phyloP scores from a whole-genome alignment of 1,284 basidiomycete genomes.

The Cutaneotrichosporon mucoides region DNA sequence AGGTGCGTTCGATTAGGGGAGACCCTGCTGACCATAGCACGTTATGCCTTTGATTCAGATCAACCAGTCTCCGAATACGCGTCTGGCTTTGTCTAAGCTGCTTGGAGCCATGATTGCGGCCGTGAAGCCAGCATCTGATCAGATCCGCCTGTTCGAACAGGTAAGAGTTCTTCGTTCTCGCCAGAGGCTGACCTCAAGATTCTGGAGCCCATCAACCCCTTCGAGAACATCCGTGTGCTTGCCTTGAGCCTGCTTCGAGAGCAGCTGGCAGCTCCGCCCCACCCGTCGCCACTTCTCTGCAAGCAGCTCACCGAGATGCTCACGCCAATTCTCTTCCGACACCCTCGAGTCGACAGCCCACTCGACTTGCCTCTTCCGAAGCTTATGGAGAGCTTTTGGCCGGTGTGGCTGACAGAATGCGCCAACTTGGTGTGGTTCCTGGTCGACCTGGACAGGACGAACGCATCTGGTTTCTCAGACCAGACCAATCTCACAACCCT shows the following conservation, averaged over 20 bases:
- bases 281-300: conserved; percentile 11
- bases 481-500: background rate
- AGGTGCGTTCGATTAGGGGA: conserved; percentile 21
- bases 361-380: conserved; percentile 17
- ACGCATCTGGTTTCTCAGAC: conserved; percentile 10
- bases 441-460: conserved; percentile 9
- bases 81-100: conserved; percentile 35
- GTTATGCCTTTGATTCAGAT: conserved; percentile 35
- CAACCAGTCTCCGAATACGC: conserved; percentile 21
- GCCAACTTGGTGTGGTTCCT: conserved; percentile 22
- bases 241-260: conserved; percentile 33
- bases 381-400: conserved; percentile 23
- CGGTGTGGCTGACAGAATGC: conserved; percentile 31
- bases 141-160: conserved; percentile 30
- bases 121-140: conserved; percentile 11
- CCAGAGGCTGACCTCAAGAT: conserved; percentile 18
- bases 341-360: conserved; percentile 11
- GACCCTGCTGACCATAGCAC: conserved; percentile 10
- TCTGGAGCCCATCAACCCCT: conserved; percentile 39
- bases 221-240: conserved; percentile 34
- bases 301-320: conserved; percentile 17
- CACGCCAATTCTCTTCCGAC: conserved; percentile 20
- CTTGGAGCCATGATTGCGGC: conserved; percentile 26
- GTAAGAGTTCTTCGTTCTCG: conserved; percentile 11
- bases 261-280: conserved; percentile 15